A percentile compares a stretch with the other conserved stretches of the same genome.
Evolutionary conservation across 768 basidiomycete species (phyloP).

Genomic region (Boletellus emodensis): DNA sequence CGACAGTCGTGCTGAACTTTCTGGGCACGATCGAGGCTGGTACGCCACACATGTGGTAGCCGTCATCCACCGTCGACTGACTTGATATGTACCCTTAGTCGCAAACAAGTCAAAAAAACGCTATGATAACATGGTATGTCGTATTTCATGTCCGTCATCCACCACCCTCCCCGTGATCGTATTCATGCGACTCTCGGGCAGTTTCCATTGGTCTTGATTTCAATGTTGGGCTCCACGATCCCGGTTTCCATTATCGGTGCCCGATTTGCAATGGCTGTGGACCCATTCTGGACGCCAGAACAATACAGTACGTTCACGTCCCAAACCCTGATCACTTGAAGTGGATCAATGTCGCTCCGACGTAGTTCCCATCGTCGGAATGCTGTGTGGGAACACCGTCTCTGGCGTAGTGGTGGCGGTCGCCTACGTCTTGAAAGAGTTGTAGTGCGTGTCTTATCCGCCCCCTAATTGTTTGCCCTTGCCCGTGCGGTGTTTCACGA

Average conservation of each 20-base stretch:
- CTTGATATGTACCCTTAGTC: slow-evolving; percentile 37
- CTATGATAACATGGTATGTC: slow-evolving; percentile 64
- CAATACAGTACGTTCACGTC: slow-evolving; percentile 59
- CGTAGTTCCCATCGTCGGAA: slow-evolving; percentile 77
- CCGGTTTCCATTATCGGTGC: slow-evolving; percentile 76
- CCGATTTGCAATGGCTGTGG: slow-evolving; percentile 68
- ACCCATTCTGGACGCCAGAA: slow-evolving; percentile 81
- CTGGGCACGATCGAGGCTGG: slow-evolving; percentile 78
- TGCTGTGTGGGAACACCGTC: slow-evolving; percentile 80
- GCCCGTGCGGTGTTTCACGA: not conserved
- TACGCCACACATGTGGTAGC: slow-evolving; percentile 28
- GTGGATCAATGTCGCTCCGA: slow-evolving; percentile 1
- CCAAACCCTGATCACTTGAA: not conserved
- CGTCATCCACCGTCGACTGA: too few relatives aligned
- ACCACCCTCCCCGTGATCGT: not conserved
- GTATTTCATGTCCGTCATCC: too few relatives aligned
- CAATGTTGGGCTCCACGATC: slow-evolving; percentile 70
- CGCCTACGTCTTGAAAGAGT: slow-evolving; percentile 68
- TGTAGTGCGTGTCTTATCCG: slow-evolving; percentile 50
- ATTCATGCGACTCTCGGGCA: slow-evolving; percentile 9
- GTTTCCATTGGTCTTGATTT: slow-evolving; percentile 64
- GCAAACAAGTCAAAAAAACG: slow-evolving; percentile 76
- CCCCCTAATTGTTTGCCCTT: not conserved
- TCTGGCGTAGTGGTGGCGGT: slow-evolving; percentile 70
- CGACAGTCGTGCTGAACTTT: slow-evolving; percentile 61